Evolutionary conservation across 192 early-diverging fungal genomes (phyloP), one percentile per base, ranked within the genome.

Genomic region (Rhizophlyctis rosea): DNA sequence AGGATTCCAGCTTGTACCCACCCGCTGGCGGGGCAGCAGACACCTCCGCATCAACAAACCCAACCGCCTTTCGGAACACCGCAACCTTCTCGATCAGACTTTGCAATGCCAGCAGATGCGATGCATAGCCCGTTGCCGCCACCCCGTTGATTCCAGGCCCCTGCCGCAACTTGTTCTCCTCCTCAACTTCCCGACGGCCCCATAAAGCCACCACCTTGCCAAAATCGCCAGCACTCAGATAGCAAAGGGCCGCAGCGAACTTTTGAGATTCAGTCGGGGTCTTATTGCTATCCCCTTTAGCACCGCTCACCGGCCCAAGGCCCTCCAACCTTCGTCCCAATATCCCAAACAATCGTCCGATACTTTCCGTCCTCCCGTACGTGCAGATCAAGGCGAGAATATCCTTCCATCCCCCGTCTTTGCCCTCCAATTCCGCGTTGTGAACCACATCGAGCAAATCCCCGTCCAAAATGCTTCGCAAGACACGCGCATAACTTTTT

Each of bases 321-420:
- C 47, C 39, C 50, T 83, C 77, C 49, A 85, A 55, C 2, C 80
- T 62, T 21, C 59, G 29, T 29, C 80, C 83, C 13, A 85, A 57
- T 3, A 53, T 32, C 16, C 64, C 50, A 23, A 74, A 76, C 34
- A 81, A 65, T 23, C 28, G 62, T 2, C 61, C 27, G 25, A 74
- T 58, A 86, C 94, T 91, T 39, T 98, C 95, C 29, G 87, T 75
- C 55, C 85, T 83, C 36, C 87, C 90, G 70, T 98, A 97, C 0
- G 94, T 97, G 79, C 93, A 98, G 49, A 99, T 82, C 5, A 98
- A 77, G 13, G 92, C 95, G 34, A 98, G 71, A 29, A 96, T 77
- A 61, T 98, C 90, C 70, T 91, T 89, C 97, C 97, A 99, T 54
- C 89, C 69, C 5, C 69, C 74, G 3, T 73, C 75, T 25, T 25